A percentile compares a stretch with the other conserved stretches of the same genome.
Evolutionary conservation across 495 filamentous ascomycete species (phyloP).

Genomic region (Terfezia boudieri): DNA sequence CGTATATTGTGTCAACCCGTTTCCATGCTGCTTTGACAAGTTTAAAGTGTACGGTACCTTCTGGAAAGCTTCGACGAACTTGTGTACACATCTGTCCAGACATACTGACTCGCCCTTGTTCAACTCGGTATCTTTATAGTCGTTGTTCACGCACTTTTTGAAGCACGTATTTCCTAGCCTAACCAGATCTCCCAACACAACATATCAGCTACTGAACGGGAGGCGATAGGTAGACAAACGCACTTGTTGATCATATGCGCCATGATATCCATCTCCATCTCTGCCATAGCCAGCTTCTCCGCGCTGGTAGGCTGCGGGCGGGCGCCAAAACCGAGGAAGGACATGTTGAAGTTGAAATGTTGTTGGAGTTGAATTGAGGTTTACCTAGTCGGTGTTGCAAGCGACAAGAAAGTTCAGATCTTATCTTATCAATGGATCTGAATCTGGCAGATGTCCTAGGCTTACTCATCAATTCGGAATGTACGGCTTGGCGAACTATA

Average conservation of each 20-base stretch:
- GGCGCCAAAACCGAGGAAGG: conserved; percentile 69
- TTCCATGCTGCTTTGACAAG: too few relatives aligned
- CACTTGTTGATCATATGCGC: conserved; percentile 95
- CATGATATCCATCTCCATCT: conserved; percentile 84
- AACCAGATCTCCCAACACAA: not conserved
- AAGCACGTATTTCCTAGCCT: conserved; percentile 75
- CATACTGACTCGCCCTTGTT: conserved; percentile 98
- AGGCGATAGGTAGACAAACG: not conserved
- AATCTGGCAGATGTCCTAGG: too few relatives aligned
- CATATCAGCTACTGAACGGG: not conserved
- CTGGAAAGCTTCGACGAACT: conserved; percentile 96
- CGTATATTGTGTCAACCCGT: too few relatives aligned
- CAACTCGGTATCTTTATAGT: conserved; percentile 84
- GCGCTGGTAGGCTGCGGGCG: conserved; percentile 75
- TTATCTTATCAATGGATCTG: too few relatives aligned
- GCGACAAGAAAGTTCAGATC: not conserved
- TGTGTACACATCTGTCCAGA: conserved; percentile 83
- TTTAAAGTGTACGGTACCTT: conserved; percentile 33
- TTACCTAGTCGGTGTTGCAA: not conserved
- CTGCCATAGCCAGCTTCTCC: conserved; percentile 84
- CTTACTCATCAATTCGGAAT: too few relatives aligned
- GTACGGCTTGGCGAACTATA: too few relatives aligned
- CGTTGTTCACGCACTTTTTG: conserved; percentile 70
- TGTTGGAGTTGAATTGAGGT: conserved; percentile 4
- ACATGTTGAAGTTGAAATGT: conserved; percentile 40